Percentiles rank a stretch among this genome's conserved stretches.
Conservation (phyloP, 495 filamentous ascomycete species). For the Neurospora sp. region DNA sequence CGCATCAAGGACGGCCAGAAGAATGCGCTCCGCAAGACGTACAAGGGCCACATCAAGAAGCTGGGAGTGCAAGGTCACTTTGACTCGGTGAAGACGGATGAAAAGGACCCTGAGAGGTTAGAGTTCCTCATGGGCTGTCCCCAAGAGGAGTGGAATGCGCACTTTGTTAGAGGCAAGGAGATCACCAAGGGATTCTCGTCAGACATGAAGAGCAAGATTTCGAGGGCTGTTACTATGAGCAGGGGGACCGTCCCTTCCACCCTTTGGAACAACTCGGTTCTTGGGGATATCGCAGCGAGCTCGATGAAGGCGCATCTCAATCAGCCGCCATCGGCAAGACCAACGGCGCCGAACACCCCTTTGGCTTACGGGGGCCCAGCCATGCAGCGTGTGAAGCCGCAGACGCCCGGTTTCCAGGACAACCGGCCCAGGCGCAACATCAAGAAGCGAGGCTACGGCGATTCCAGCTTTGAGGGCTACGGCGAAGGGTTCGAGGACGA, state of each 20-base stretch:
- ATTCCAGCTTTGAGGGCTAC: conserved; percentile 48
- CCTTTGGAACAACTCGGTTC: conserved; percentile 41
- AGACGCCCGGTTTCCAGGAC: conserved; percentile 16
- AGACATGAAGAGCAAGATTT: conserved; percentile 20
- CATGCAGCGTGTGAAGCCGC: conserved; percentile 16
- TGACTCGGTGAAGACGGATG: conserved; percentile 39
- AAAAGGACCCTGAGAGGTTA: conserved; percentile 25
- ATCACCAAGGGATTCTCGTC: conserved; percentile 41
- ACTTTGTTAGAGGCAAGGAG: conserved; percentile 42
- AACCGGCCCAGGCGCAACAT: conserved; percentile 31
- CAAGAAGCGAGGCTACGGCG: conserved; percentile 44
- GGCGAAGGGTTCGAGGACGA: conserved; percentile 44
- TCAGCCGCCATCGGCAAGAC: conserved; percentile 26
- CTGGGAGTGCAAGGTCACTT: conserved; percentile 44
- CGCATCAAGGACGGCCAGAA: conserved; percentile 46
- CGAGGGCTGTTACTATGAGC: conserved; percentile 37
- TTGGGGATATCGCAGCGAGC: conserved; percentile 36
- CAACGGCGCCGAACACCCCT: conserved; percentile 35
- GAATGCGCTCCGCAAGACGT: conserved; percentile 47
- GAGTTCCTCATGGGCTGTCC: conserved; percentile 37
- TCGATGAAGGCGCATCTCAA: conserved; percentile 22
- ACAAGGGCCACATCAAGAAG: conserved; percentile 48
- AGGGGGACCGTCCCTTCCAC: conserved; percentile 36
- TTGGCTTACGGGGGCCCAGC: conserved; percentile 12
- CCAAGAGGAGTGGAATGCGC: conserved; percentile 46